Percentiles rank a stretch among this genome's conserved stretches.
Conservation (phyloP, 1,284 basidiomycete species). For the Schizophyllum amplum region DNA sequence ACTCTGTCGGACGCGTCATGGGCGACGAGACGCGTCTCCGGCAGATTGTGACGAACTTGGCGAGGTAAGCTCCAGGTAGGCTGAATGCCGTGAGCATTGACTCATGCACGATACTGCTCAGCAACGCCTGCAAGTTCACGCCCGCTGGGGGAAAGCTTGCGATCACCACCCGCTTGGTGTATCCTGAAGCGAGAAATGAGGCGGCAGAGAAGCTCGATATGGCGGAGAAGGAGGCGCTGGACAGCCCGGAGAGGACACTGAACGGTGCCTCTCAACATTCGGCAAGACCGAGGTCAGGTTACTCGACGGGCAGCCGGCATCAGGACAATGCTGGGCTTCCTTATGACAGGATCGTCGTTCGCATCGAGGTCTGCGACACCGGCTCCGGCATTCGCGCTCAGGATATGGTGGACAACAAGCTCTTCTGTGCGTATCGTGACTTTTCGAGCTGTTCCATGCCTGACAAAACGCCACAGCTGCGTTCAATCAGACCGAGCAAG, state of each 20-base stretch:
- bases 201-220: neutral
- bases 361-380: conserved; percentile 12
- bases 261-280: neutral
- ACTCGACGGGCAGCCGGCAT: too few relatives aligned
- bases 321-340: too few relatives aligned
- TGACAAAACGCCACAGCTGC: conserved; percentile 5
- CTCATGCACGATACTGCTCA: conserved; percentile 14
- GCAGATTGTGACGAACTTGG: conserved; percentile 71
- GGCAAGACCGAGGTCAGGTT: neutral
- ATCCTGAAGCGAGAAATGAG: conserved; percentile 24
- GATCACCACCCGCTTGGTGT: conserved; percentile 51
- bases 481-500: conserved; percentile 14
- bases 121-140: conserved; percentile 79
- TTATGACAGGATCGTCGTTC: neutral
- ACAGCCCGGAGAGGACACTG: neutral
- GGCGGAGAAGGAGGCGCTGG: too few relatives aligned
- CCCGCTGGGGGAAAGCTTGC: conserved; percentile 59
- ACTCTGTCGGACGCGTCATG: conserved; percentile 55
- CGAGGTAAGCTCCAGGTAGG: too few relatives aligned
- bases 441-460: neutral
- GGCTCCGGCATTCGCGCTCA: conserved; percentile 11
- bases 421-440: conserved; percentile 9
- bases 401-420: conserved; percentile 11
- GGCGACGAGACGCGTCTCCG: conserved; percentile 77
- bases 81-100: neutral